Evolutionary conservation across 2,329 filamentous ascomycete species (phyloP), one percentile per base, ranked within the genome.

Genomic region (Penicillium sp.): DNA sequence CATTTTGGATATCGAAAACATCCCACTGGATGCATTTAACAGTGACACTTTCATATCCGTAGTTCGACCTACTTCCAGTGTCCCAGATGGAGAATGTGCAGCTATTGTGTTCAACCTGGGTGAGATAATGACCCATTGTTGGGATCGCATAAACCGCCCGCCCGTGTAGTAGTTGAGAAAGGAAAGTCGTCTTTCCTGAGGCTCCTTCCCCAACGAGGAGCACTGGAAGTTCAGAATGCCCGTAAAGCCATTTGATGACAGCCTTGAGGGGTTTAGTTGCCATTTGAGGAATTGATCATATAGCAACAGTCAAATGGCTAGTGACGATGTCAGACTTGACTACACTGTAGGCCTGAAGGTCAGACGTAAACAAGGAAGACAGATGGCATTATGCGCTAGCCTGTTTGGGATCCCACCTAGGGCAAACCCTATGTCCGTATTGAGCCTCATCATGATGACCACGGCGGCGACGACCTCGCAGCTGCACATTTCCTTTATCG

Each of bases 1-100:
- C 44, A 46, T n/a, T 27, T 46, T 36, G 31, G 32, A 29, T 46
- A 46, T 31, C 44, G 44, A 46, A 46, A 46, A 18, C 44, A 46
- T 27, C 44, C 44, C 44, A 36, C 31, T 38, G 21, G 1, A 22
- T 36, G 32, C 8, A 11, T 16, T 46, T 27, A 46, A 3, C 2
- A 21, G 9, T 27, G 21, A 9, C 7, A 5, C 9, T 29, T 27
- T 29, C 13, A 38, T n/a, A 9, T 34, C 18, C 13, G 14, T 10
- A n/a, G 5, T n/a, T 38, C n/a, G 8, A 27, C 45, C 6, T 38
- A 36, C 45, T 46, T 16, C 32, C 45, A 39, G 45, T 46, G 36
- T 46, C 31, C 18, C 32, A 46, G 21, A 46, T 24, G 8, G 22
- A 24, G 24, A 24, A 27, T 29, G 32, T 18, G 45, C 32, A 32